These are phyloP conservation scores for Chytridiales sp. DNA, from an alignment of 371 early-diverging fungal genomes.

Conservation along the genomic window DNA sequence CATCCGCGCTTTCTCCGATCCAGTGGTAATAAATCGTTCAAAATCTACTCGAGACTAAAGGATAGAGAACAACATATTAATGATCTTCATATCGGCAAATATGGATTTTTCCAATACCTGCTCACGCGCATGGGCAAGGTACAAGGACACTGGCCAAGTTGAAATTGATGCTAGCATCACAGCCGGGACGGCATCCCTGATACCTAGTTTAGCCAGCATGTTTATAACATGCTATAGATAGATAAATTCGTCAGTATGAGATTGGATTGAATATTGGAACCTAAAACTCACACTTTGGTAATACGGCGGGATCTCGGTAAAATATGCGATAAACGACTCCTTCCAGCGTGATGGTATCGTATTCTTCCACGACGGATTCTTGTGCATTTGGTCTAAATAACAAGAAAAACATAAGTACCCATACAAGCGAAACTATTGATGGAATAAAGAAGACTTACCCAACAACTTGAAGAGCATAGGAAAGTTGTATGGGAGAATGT, in stretches of 20 bases:
- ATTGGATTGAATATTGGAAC: background rate
- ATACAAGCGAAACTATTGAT: background rate
- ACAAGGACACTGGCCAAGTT: too few relatives aligned
- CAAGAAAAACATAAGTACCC: background rate
- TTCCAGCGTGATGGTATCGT: slow-evolving; percentile 15
- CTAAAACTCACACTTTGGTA: slow-evolving; percentile 27
- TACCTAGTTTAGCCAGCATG: slow-evolving; percentile 9
- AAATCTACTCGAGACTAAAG: slow-evolving; percentile 15
- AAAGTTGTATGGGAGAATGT: slow-evolving; percentile 69
- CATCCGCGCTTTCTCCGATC: background rate
- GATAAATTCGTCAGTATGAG: background rate
- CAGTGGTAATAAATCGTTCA: slow-evolving; percentile 21
- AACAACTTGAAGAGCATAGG: slow-evolving; percentile 63
- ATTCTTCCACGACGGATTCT: slow-evolving; percentile 12
- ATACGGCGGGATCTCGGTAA: slow-evolving; percentile 36
- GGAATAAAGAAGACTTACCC: slow-evolving; percentile 22
- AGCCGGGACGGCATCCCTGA: too few relatives aligned
- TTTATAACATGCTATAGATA: slow-evolving; percentile 10
- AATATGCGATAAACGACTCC: slow-evolving; percentile 18
- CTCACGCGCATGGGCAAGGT: too few relatives aligned
- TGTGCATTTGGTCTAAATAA: slow-evolving; percentile 10
- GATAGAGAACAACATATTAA: too few relatives aligned
- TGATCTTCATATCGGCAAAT: too few relatives aligned
- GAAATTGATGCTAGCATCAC: too few relatives aligned
- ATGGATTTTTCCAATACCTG: too few relatives aligned